phyloP scores from a whole-genome alignment of 2,329 filamentous ascomycete species.

The Aureobasidium namibiae region DNA sequence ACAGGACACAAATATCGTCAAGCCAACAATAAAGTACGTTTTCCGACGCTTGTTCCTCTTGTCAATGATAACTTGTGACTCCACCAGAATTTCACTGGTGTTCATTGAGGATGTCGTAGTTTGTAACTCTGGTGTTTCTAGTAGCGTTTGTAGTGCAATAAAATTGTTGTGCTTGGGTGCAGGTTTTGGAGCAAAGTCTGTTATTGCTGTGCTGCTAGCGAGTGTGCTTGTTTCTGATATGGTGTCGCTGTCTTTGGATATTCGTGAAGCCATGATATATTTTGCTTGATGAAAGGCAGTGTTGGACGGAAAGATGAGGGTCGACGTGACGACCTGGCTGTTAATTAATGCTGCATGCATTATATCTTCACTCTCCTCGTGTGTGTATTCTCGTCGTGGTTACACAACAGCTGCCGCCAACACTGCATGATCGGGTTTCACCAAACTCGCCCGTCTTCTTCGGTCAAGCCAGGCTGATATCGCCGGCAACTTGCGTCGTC shows the following conservation, averaged over 20 bases:
- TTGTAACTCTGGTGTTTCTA: background rate
- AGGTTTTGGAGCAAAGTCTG: background rate
- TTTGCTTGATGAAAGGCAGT: too few species aligned
- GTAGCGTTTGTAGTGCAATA: background rate
- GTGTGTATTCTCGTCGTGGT: background rate
- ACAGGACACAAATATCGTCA: background rate
- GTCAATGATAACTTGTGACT: background rate
- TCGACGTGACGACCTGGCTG: background rate
- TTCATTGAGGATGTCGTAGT: background rate
- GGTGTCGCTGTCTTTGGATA: background rate
- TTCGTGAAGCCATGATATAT: background rate
- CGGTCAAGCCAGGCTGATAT: background rate
- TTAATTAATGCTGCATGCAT: background rate
- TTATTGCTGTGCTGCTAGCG: background rate
- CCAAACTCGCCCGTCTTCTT: background rate
- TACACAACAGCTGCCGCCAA: background rate
- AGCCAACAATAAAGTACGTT: background rate
- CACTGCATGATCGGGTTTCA: background rate
- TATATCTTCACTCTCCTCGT: background rate
- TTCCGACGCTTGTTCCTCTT: background rate
- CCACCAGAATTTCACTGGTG: background rate
- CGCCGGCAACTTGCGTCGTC: background rate
- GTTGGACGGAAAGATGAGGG: background rate
- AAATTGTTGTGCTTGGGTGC: background rate
- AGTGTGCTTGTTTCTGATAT: background rate